Base-by-base conservation (phyloP, 306 rosid genomes). In the Malus asiatica region DNA sequence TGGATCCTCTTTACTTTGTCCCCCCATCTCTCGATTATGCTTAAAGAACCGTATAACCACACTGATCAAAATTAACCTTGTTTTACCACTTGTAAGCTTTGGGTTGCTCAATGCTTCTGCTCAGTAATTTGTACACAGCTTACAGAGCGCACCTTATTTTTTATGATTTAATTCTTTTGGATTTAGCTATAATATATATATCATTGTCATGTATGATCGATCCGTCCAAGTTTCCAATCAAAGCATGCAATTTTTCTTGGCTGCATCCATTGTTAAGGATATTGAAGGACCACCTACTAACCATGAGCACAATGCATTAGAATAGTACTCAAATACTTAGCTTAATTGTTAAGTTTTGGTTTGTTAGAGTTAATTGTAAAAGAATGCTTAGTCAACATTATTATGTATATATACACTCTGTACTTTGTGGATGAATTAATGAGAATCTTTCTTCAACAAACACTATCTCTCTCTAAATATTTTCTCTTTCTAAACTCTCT, bases 1-100 rank as follows among this genome's bases (percentile, higher is more conserved):
- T 89, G 96, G 90, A 85, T 87, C 75, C 91, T 83, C 75, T 81
- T 66, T 57, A 16, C 71, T 60, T 77, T 89, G 91, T 88, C 88
- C 81, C 82, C 59, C 83, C 81, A 70, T 33, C 72, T 73, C 11
- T n/a, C 73, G 20, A 48, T 48, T 19, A 35, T 53, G 48, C 71
- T 58, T 74, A 77, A 73, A 75, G 40, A 57, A 23, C 16, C 51
- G 40, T 22, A 22, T 6, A 19, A 29, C 15, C 64, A 8, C 33
- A 71, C 29, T 25, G 48, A 16, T 35, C 29, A 20, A 7, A 38
- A 23, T 15, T 35, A 33, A 59, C 44, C 59, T 40, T 22, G 38
- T 23, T 4, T 18, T 61, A 38, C 18, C 14, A 15, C 45, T 30
- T 7, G 5, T 62, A 4, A 75, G 29, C 71, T 79, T 84, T 68